Conservation (phyloP, 495 filamentous ascomycete species). For the Daldinia vernicosa region DNA sequence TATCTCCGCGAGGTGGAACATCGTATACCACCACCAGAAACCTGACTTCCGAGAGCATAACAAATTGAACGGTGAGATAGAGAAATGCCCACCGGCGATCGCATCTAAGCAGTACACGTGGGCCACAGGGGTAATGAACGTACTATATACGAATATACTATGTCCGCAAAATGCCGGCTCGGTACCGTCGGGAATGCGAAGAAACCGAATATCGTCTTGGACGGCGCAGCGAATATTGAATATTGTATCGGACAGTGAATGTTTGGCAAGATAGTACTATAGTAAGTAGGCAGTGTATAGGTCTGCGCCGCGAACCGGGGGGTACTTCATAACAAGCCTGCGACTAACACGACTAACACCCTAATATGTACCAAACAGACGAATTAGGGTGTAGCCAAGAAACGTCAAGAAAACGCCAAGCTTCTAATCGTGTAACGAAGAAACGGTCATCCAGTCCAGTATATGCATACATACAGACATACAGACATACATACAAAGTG, state of each 20-base stretch:
- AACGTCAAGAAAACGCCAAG: constrained; percentile 42
- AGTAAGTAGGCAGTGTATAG: not conserved
- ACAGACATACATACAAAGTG: too few species aligned
- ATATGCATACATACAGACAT: too few species aligned
- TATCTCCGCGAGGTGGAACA: constrained; percentile 40
- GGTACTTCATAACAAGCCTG: constrained; percentile 20
- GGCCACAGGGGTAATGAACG: constrained; percentile 13
- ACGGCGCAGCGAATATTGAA: not conserved
- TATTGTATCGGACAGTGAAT: not conserved
- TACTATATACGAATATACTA: not conserved
- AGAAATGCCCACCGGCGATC: constrained; percentile 33
- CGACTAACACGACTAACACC: constrained; percentile 9
- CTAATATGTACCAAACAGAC: constrained; percentile 6
- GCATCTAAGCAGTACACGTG: constrained; percentile 4
- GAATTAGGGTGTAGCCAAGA: constrained; percentile 31
- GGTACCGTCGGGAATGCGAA: not conserved
- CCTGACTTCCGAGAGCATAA: constrained; percentile 19
- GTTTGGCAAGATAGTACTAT: too few species aligned
- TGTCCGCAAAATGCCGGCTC: not conserved
- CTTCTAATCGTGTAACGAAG: constrained; percentile 25
- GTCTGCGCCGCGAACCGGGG: constrained; percentile 14
- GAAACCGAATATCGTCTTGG: not conserved
- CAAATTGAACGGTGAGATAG: constrained; percentile 21
- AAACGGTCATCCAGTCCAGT: constrained; percentile 27
- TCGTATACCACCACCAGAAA: constrained; percentile 39